A percentile compares a stretch with the other conserved stretches of the same genome.
Evolutionary conservation across 768 basidiomycete genomes (phyloP).

Genomic region (Macrolepiota albuminosa): DNA sequence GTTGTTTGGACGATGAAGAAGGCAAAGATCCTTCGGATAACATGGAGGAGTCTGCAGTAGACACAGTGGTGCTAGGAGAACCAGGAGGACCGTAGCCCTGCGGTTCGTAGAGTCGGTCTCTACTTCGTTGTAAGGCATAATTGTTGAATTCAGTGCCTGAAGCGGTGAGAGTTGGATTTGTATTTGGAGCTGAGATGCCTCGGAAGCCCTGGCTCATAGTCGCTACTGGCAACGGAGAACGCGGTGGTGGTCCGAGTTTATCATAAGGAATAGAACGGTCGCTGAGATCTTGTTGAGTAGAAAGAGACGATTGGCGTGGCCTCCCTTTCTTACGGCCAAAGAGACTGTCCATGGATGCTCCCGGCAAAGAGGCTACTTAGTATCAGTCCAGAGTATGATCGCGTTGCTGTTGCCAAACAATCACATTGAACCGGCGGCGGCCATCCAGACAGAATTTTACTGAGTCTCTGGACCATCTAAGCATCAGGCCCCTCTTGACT

Average conservation of each 20-base stretch:
- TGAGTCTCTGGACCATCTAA: too few species aligned
- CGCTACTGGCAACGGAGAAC: conserved; percentile 54
- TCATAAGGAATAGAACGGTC: conserved; percentile 73
- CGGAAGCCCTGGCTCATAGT: conserved; percentile 53
- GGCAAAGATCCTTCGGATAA: conserved; percentile 49
- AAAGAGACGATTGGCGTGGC: conserved; percentile 57
- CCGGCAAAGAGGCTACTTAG: not conserved
- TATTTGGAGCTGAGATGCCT: conserved; percentile 78
- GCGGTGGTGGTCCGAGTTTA: conserved; percentile 49
- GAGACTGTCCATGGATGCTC: conserved; percentile 51
- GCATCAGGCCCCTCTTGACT: too few species aligned
- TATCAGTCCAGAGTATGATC: not conserved
- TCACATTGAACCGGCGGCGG: not conserved
- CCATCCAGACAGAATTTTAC: too few species aligned
- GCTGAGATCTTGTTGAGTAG: conserved; percentile 54
- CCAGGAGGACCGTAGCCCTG: conserved; percentile 35
- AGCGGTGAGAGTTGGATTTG: conserved; percentile 72
- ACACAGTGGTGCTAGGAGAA: conserved; percentile 46
- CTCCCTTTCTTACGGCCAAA: conserved; percentile 64
- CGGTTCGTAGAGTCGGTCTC: conserved; percentile 48
- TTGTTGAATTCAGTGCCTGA: conserved; percentile 71
- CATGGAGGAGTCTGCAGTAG: conserved; percentile 55
- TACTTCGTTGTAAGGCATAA: conserved; percentile 45
- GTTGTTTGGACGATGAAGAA: conserved; percentile 21
- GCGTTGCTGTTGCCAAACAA: conserved; percentile 8